Conservation (phyloP, 192 early-diverging fungal species). For the Diversispora eburnea region DNA sequence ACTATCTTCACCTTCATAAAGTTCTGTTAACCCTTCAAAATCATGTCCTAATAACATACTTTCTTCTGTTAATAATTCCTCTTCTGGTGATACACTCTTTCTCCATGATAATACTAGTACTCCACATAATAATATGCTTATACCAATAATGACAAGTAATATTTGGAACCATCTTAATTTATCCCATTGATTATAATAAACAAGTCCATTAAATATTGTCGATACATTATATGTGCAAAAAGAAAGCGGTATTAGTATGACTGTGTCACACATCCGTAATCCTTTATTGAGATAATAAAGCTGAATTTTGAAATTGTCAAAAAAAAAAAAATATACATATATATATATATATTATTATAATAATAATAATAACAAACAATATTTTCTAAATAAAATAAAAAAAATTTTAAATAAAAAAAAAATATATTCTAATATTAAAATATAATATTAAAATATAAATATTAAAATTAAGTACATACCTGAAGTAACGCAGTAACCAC, state of each 20-base stretch:
- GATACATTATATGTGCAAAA: conserved; percentile 74
- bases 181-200: conserved; percentile 72
- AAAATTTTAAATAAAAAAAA: too few relatives aligned
- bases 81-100: conserved; percentile 22
- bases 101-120: conserved; percentile 66
- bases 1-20: conserved; percentile 5
- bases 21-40: conserved; percentile 20
- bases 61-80: conserved; percentile 13
- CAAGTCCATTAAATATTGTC: conserved; percentile 72
- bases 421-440: not conserved
- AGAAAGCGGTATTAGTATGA: conserved; percentile 68
- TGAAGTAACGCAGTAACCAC: conserved; percentile 51
- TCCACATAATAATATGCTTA: conserved; percentile 58
- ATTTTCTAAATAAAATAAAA: too few relatives aligned
- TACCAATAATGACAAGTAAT: conserved; percentile 62
- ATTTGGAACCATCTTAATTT: conserved; percentile 58
- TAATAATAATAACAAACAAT: conserved; percentile 25
- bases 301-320: conserved; percentile 28
- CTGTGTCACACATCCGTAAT: conserved; percentile 67
- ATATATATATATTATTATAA: not conserved
- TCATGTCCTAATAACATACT: conserved; percentile 7
- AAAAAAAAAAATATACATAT: conserved; percentile 16
- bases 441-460: not conserved
- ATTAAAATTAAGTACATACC: conserved; percentile 39
- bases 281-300: conserved; percentile 77